phyloP scores from a whole-genome alignment of 495 filamentous ascomycete species.

The Rostrohypoxylon terebratum region DNA sequence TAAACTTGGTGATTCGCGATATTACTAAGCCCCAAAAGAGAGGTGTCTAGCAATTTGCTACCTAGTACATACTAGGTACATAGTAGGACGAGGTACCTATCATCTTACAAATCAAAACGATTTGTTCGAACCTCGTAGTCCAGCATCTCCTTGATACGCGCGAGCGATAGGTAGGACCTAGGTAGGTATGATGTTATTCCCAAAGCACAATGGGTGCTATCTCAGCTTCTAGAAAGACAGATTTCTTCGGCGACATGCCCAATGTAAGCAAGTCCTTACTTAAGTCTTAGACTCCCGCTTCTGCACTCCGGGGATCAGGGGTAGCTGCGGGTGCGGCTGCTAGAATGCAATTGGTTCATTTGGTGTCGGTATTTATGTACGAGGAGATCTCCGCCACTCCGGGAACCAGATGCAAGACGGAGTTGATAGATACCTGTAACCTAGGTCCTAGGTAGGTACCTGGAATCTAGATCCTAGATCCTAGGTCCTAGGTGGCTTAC shows the following conservation, averaged over 20 bases:
- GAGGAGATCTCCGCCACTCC: not conserved
- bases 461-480: no score
- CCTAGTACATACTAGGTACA: not conserved
- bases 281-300: not conserved
- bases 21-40: not conserved
- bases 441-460: no score
- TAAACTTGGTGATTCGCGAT: not conserved
- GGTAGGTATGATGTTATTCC: not conserved
- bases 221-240: not conserved
- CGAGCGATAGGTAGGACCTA: no score
- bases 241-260: not conserved
- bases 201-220: not conserved
- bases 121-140: not conserved
- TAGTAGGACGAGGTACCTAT: no score
- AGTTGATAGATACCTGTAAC: not conserved
- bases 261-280: constrained; percentile 2
- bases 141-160: not conserved
- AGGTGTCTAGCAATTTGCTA: not conserved
- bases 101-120: no score
- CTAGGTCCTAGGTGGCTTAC: no score
- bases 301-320: not conserved
- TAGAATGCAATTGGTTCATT: not conserved
- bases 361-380: not conserved
- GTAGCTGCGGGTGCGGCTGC: not conserved
- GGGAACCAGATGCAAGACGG: not conserved